Base-by-base conservation (phyloP, 352 stramenopile species). In the Pythium aphanidermatum region DNA sequence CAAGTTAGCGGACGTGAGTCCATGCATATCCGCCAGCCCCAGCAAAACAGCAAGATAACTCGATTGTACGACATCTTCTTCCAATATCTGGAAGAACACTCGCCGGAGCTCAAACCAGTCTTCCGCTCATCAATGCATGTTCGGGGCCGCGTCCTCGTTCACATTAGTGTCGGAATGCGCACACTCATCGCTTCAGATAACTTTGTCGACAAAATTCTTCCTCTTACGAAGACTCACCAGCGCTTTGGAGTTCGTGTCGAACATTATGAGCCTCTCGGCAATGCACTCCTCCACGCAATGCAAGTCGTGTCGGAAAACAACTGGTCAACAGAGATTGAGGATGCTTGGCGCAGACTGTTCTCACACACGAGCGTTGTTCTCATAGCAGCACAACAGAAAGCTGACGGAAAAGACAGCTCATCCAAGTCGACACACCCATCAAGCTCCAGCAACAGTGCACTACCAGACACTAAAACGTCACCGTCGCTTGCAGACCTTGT, bases 141-240 rank as follows among this genome's bases (percentile, higher is more conserved):
- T 4, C 58, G 65, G 14, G 60, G 68, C 20, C 58, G 58, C 12
- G 70, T 77, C 13, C 65, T 83, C 0, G 54, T 79, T 2, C 67
- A 83, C 32, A 79, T 79, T 39, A 75, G 63, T 31, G 53, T 55
- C n/a, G 70, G 67, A 20, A 77, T 79, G 58, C 64, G 68, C n/a
- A 69, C 55, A 0, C 58, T 82, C 57, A 39, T 82, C 10, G 46
- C 52, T 5, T 55, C 55, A 0, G 60, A 69, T 19, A 62, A 57
- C 27, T 58, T 75, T 11, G 17, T 52, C 1, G 66, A 75, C 11
- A 70, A 69, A 11, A 50, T 77, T 10, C n/a, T 62, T 5, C 31
- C 51, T 24, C 51, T 81, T 10, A 75, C 64, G 24, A 70, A 70
- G 64, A 81, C 69, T 1, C 69, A 81, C 26, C 53, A 46, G 1